Base-by-base conservation (phyloP, 2,329 filamentous ascomycete species). In the Zalaria sp. region DNA sequence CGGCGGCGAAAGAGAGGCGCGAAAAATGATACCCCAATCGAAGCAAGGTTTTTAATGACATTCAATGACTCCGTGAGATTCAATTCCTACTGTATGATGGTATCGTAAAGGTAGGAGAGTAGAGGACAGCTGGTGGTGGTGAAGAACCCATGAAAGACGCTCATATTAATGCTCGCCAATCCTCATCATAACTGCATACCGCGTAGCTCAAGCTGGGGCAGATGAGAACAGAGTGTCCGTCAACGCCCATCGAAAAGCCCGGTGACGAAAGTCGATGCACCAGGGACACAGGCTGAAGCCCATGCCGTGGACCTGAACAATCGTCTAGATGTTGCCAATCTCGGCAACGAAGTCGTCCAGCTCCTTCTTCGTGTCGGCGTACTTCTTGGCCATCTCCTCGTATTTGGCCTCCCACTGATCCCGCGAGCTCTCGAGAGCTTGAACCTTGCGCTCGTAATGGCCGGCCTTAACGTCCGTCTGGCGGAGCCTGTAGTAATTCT, bases 391-490 rank as follows among this genome's bases (percentile, higher is more conserved):
- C 82, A 94, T 93, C 65, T 96, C 89, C 70, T 96, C 91, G 71
- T 93, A 96, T 74, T 98, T 96, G 66, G 74, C 63, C 73, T 96
- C 91, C 88, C 88, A 95, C 66, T 88, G 79, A 67, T 95, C 87
- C 57, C 85, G 83, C 63, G 88, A 78, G 59, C 77, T 73, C 71
- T 98, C 91, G 59, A 95, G 80, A 57, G 91, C 89, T 68, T 95
- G 86, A 55, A 96, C 91, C 75, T 96, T 96, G 69, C 91, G 91
- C 73, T 98, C 91, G 68, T 89, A 96, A 73, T 98, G 89, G 57
- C 89, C 91, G 59, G 89, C 88, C 76, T 96, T 96, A 70, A 96
- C 87, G 64, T 98, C 91, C 69, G 91, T 95, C 72, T 94, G 88
- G 65, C 91, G 88, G 61, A 96, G 85, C 72, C 91, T 98, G 55